phyloP scores from a whole-genome alignment of 768 basidiomycete species.

The Lentinula raphanica region DNA sequence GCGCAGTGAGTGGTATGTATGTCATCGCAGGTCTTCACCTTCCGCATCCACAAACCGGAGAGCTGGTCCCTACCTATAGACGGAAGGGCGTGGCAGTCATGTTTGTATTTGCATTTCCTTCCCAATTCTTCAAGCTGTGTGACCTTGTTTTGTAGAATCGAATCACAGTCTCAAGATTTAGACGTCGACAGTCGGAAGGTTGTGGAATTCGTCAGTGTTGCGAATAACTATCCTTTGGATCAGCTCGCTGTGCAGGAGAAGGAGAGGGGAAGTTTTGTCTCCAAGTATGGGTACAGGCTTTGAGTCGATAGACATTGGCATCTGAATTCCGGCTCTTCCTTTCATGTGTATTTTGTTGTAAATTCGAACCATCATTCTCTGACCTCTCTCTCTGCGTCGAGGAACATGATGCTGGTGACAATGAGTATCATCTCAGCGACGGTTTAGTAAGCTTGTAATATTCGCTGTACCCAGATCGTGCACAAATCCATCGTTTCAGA shows the following conservation, averaged over 20 bases:
- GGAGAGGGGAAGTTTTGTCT: background rate
- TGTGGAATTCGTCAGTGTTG: background rate
- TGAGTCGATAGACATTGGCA: background rate
- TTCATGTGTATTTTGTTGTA: too few species aligned
- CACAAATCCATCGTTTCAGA: too few species aligned
- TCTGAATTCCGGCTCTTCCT: too few species aligned
- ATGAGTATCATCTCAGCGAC: too few species aligned
- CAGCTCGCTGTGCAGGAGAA: background rate
- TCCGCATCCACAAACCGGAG: background rate
- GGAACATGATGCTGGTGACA: too few species aligned
- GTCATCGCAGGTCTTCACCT: background rate
- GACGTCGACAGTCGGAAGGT: background rate
- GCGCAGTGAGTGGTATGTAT: background rate
- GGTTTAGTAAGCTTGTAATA: too few species aligned
- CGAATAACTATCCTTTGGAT: background rate
- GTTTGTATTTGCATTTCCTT: background rate
- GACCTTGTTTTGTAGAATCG: background rate
- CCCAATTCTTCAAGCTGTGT: background rate
- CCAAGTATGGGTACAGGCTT: background rate
- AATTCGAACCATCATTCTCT: too few species aligned
- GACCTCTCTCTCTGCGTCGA: too few species aligned
- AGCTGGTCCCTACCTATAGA: background rate
- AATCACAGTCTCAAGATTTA: background rate
- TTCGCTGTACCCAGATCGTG: too few species aligned
- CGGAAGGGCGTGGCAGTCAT: background rate